phyloP scores from a whole-genome alignment of 306 rosid species.

The Casuarina glauca region DNA sequence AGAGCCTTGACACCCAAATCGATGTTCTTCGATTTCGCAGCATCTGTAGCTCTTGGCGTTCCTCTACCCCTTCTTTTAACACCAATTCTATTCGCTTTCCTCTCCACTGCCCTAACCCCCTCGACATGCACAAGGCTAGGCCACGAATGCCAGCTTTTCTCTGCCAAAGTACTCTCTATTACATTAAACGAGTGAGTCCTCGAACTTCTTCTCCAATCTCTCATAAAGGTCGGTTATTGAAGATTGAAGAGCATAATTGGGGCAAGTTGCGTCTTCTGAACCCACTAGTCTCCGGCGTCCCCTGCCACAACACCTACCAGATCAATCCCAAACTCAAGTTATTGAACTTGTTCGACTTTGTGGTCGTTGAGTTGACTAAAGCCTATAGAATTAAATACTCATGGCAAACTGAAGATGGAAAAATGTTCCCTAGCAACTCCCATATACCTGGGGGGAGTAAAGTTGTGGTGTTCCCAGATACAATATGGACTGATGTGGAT shows the following conservation, averaged over 20 bases:
- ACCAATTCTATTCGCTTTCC: slow-evolving; percentile 5
- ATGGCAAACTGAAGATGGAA: not conserved
- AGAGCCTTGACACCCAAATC: slow-evolving; percentile 19
- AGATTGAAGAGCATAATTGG: slow-evolving; percentile 32
- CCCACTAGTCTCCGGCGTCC: slow-evolving; percentile 33
- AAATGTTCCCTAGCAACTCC: not conserved
- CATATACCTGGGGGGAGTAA: slow-evolving; percentile 29
- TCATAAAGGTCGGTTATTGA: slow-evolving; percentile 38
- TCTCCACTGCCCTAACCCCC: slow-evolving; percentile 15
- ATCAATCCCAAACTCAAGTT: not conserved
- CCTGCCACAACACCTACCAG: not conserved
- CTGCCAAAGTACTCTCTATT: slow-evolving; percentile 30
- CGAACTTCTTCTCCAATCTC: not conserved
- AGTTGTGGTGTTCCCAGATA: slow-evolving; percentile 43
- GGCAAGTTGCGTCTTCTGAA: slow-evolving; percentile 27
- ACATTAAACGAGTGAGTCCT: slow-evolving; percentile 27
- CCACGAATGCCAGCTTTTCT: not conserved
- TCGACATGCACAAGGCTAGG: not conserved
- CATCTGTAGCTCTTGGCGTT: slow-evolving; percentile 44
- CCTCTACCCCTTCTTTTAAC: slow-evolving; percentile 20
- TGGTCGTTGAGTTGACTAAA: slow-evolving; percentile 37
- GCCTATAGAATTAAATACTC: slow-evolving; percentile 28
- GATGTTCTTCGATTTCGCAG: slow-evolving; percentile 47
- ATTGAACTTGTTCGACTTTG: slow-evolving; percentile 34
- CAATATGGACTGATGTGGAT: slow-evolving; percentile 25